A percentile compares a stretch with the other conserved stretches of the same genome.
Conservation (phyloP, 2,329 filamentous ascomycete genomes). For the Ciborinia camelliae region DNA sequence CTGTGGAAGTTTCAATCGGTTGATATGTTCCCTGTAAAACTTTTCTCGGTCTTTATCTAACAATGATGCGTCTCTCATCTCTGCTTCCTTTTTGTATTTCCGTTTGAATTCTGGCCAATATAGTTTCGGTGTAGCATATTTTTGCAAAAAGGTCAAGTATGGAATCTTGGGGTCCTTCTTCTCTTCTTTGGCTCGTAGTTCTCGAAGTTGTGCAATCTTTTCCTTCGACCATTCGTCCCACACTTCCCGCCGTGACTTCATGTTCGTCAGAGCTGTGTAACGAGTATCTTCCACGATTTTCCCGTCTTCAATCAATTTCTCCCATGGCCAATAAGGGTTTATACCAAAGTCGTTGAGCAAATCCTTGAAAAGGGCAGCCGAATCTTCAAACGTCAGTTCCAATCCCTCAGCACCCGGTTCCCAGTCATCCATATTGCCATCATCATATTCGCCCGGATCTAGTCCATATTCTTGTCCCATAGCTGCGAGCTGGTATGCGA, state of each 20-base stretch:
- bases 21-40: constrained; percentile 71
- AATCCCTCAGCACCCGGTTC: constrained; percentile 71
- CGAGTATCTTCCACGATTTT: constrained; percentile 79
- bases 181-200: constrained; percentile 69
- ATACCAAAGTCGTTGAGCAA: constrained; percentile 78
- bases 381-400: constrained; percentile 70
- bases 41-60: constrained; percentile 77
- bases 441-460: constrained; percentile 73
- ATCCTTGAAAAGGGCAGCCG: constrained; percentile 75
- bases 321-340: constrained; percentile 89
- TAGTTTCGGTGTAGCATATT: constrained; percentile 81
- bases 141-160: constrained; percentile 77
- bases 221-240: constrained; percentile 83
- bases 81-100: constrained; percentile 77
- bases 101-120: constrained; percentile 97
- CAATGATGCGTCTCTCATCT: constrained; percentile 72
- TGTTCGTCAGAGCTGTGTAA: constrained; percentile 80
- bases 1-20: constrained; percentile 61
- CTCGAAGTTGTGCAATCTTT: constrained; percentile 68
- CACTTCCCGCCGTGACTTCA: constrained; percentile 74
- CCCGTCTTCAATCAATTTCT: constrained; percentile 80
- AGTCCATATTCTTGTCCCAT: constrained; percentile 85
- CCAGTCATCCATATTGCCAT: constrained; percentile 57
- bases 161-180: constrained; percentile 80
- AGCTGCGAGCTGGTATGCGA: constrained; percentile 83